phyloP scores from a whole-genome alignment of 257 asterid species.

The Solanum tarapatanum region DNA sequence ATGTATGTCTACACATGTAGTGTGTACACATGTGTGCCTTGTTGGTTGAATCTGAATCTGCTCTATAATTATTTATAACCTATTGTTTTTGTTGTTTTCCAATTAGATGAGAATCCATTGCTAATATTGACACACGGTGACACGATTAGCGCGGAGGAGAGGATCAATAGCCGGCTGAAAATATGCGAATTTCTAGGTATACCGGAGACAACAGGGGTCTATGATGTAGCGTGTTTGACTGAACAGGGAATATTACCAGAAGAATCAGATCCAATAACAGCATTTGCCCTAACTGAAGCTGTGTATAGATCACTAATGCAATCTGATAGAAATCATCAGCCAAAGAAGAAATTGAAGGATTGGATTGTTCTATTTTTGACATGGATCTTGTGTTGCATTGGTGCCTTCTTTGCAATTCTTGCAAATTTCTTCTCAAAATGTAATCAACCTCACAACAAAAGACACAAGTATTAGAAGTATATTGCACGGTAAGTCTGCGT shows the following conservation, averaged over 20 bases:
- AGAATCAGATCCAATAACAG: conserved; percentile 41
- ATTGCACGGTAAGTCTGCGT: background rate
- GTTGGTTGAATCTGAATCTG: background rate
- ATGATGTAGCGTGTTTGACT: conserved; percentile 48
- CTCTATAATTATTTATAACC: background rate
- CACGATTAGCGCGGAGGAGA: conserved; percentile 28
- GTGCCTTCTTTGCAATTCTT: conserved; percentile 34
- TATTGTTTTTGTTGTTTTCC: background rate
- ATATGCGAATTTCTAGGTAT: conserved; percentile 47
- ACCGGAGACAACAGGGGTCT: conserved; percentile 49
- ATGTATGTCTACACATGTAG: background rate
- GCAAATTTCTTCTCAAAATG: conserved; percentile 41
- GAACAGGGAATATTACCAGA: conserved; percentile 55
- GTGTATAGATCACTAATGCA: conserved; percentile 43
- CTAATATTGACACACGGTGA: conserved; percentile 62
- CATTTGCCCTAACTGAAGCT: conserved; percentile 53
- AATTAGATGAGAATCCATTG: conserved; percentile 50
- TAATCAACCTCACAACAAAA: conserved; percentile 13
- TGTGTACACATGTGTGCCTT: background rate
- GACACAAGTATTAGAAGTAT: conserved; percentile 7
- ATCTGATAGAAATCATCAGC: conserved; percentile 49
- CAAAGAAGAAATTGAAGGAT: conserved; percentile 33
- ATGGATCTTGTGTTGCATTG: conserved; percentile 42
- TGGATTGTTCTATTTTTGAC: conserved; percentile 7
- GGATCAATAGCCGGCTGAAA: conserved; percentile 34